Evolutionary conservation across 1,139 yeast genomes (phyloP).

Genomic region (Geotrichum macrosporum): DNA sequence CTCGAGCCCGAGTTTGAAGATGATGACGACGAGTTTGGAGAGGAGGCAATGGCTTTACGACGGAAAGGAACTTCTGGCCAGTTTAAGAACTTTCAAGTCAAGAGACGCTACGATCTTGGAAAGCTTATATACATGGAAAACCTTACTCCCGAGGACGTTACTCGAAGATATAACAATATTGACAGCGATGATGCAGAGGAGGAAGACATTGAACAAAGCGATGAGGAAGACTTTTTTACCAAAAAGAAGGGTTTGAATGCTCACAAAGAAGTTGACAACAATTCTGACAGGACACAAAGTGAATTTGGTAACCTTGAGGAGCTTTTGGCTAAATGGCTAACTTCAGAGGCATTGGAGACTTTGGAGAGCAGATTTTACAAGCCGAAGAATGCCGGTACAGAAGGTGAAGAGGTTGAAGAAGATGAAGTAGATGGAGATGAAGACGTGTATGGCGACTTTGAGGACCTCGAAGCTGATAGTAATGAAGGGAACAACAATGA

Average conservation of each 20-base stretch:
- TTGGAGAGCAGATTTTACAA: slow-evolving; percentile 60
- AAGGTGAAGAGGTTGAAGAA: slow-evolving; percentile 25
- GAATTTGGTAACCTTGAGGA: slow-evolving; percentile 28
- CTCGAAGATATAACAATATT: slow-evolving; percentile 68
- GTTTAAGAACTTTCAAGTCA: slow-evolving; percentile 30
- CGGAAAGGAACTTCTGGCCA: slow-evolving; percentile 39
- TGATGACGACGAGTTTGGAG: slow-evolving; percentile 34
- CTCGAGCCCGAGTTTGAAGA: slow-evolving; percentile 38
- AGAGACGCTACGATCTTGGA: slow-evolving; percentile 70
- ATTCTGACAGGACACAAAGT: slow-evolving; percentile 20
- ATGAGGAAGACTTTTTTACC: slow-evolving; percentile 66
- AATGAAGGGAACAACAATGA: slow-evolving; percentile 27
- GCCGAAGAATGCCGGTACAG: slow-evolving; percentile 50
- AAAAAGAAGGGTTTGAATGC: slow-evolving; percentile 45
- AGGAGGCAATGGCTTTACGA: slow-evolving; percentile 38
- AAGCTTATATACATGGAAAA: slow-evolving; percentile 75
- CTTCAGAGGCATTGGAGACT: slow-evolving; percentile 39
- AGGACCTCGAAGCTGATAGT: slow-evolving; percentile 60
- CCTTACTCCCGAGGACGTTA: slow-evolving; percentile 67
- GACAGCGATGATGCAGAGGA: slow-evolving; percentile 43
- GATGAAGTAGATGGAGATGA: slow-evolving; percentile 43
- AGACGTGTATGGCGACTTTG: slow-evolving; percentile 72
- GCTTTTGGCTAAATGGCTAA: slow-evolving; percentile 45
- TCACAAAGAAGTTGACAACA: slow-evolving; percentile 34
- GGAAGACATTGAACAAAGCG: slow-evolving; percentile 48